Evolutionary conservation across 257 asterid genomes (phyloP), one percentile per base, ranked within the genome.

Genomic region (Perilla frutescens): DNA sequence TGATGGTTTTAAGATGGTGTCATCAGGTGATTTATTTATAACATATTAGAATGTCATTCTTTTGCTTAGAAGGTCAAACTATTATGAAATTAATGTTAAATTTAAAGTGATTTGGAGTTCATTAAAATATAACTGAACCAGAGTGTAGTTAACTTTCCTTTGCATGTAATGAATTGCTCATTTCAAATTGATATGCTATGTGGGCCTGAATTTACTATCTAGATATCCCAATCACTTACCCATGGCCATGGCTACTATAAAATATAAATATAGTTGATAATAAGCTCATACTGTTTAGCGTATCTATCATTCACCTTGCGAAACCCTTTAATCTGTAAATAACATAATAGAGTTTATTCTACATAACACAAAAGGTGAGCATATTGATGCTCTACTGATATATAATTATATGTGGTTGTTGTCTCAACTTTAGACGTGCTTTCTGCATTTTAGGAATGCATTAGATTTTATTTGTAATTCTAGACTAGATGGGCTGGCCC

Each of bases 311-410:
- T 61, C 63, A 7, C 50, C 67, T 41, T 15, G 26, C 58, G 49
- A 68, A 68, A 64, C 75, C 63, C 26, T 45, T 67, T 12, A 37
- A 74, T 59, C 73, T 10, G 32, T 12, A 15, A 44, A 3, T 41
- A 55, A n/a, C 60, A 55, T 34, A 34, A 9, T 41, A 45, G 68
- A 43, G 59, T 31, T 20, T 1, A 7, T 65, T 15, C 14, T 34
- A 13, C 13, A 20, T 1, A 47, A 66, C 29, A 54, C 36, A 20
- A 37, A 45, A 6, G 10, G 40, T 36, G 47, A 54, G 3, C 11
- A 48, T 34, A 32, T 56, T 15, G 45, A 12, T 20, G 51, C 44
- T 50, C 40, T 49, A 29, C 59, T 20, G 45, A 43, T 61, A 37
- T 49, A 36, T 53, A 44, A 13, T 8, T 68, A 26, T 39, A 37